Evolutionary conservation across 257 asterid species (phyloP).

Genomic region (Paulownia fortunei): DNA sequence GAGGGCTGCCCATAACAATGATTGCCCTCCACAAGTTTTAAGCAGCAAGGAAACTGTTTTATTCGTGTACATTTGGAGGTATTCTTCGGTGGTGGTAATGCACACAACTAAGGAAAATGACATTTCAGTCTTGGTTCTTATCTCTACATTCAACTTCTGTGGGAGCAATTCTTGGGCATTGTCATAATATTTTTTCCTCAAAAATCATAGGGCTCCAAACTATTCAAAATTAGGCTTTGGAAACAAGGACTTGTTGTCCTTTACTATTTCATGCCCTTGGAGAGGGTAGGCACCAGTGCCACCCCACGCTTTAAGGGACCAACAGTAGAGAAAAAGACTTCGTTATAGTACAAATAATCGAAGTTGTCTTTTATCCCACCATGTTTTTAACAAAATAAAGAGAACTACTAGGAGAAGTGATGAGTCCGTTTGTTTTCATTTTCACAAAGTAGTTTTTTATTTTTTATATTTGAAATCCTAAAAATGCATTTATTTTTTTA

Average conservation of each 20-base stretch:
- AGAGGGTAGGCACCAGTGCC: too few relatives aligned
- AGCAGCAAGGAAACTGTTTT: conserved; percentile 13
- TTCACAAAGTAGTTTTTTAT: too few relatives aligned
- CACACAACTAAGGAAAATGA: conserved; percentile 37
- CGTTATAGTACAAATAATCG: too few relatives aligned
- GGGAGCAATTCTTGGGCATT: not conserved
- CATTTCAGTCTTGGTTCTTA: conserved; percentile 38
- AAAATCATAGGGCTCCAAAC: not conserved
- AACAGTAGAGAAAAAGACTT: not conserved
- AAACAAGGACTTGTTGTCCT: conserved; percentile 12
- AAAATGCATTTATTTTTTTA: too few relatives aligned
- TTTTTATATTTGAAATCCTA: too few relatives aligned
- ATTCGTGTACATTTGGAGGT: conserved; percentile 40
- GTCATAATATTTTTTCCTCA: not conserved
- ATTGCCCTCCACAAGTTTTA: conserved; percentile 28
- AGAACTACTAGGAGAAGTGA: too few relatives aligned
- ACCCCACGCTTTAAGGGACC: not conserved
- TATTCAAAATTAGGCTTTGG: too few relatives aligned
- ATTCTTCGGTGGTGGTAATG: conserved; percentile 52
- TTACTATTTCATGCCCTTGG: not conserved
- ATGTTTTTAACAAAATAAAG: too few relatives aligned
- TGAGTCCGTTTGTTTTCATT: too few relatives aligned
- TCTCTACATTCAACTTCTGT: conserved; percentile 23
- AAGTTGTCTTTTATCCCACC: too few relatives aligned
- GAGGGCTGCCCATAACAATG: not conserved